Base-by-base conservation (phyloP, 2,329 filamentous ascomycete genomes). In the Sarocladiaceae sp. region DNA sequence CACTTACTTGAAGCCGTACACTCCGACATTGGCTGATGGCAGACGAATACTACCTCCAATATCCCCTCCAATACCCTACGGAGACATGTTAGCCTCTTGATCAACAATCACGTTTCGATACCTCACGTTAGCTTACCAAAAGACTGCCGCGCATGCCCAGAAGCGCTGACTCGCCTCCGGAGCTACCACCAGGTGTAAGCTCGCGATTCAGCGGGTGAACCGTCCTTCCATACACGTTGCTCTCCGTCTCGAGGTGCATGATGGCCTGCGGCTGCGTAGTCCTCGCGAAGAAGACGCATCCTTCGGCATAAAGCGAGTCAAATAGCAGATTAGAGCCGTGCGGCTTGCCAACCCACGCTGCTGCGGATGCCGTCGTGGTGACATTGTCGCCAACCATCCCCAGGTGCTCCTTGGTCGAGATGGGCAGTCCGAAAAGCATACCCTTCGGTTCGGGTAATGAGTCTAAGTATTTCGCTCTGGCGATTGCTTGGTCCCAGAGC, bases 191-290 rank as follows among this genome's bases (percentile, higher is more conserved):
- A 0, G 79, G 71, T 0, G 76, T 79, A 26, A 81, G 65, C 15
- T 70, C 63, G 1, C 76, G 69, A 47, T 83, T 83, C 45, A 73
- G 65, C 0, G 83, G 82, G 53, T 84, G 85, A 3, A 83, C 62
- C 0, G 76, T 78, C 29, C 76, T 70, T 2, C 80, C 81, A 46
- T 76, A 80, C 18, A 83, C 58, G 50, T 85, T 83, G 52, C 81
- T 83, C 33, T 73, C 70, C 3, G 72, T 76, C 54, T 85, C 82
- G 32, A 82, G 56, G 13, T 69, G 67, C 58, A 68, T 70, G 41
- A 80, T 62, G 0, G 68, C 72, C 51, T 80, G 76, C 0, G 83
- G 82, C 5, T 85, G 72, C 45, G 83, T 86, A 1, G 83, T 86
- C 58, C 86, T 85, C 47, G 77, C 75, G 53, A 82, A 80, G n/a